Evolutionary conservation across 805 yeast genomes (phyloP), one percentile per base, ranked within the genome.

Genomic region (Lipomyces oligophaga): DNA sequence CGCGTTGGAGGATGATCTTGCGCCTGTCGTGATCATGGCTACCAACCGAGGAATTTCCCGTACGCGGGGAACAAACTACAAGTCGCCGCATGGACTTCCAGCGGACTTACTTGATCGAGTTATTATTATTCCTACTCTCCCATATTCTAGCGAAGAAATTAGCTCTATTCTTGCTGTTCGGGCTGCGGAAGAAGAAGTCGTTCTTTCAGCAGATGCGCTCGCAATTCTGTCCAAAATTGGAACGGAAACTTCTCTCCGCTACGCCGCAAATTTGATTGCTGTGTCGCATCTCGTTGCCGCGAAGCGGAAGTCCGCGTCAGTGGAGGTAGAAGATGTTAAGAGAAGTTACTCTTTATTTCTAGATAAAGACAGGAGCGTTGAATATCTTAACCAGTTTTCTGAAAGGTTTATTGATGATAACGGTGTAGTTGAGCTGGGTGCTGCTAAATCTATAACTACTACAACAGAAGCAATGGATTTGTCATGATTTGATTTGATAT

Each of bases 1-100:
- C 58, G 99, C 99, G 8, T 74, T 93, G 50, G 99, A 93, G 71
- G 95, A 88, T 61, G 95, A 88, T 52, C 83, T 93, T 66, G 85
- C 97, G 13, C 99, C 99, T 30, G 86, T 93, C 63, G 96, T 93
- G 34, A 85, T 93, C 55, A 85, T 93, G 94, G 99, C 99, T 36
- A 89, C 99, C 21, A 93, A 93, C 70, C 78, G 97, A 66, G 99
- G 99, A 43, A 76, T 90, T 48, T 78, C 96, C n/a, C 81, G 78
- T 51, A 88, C 96, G 20, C 79, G 96, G 62, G 98, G 99, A 42
- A 86, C 97, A 25, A 82, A 79, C 63, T 87, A 87, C 71, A 84
- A 82, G 67, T 83, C 96, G 1, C 96, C 98, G 19, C 99, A 93
- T 66, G 99, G 99, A n/a, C 73, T 93, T 49, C 98, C 99, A 34